A percentile compares a stretch with the other conserved stretches of the same genome.
phyloP scores from a whole-genome alignment of 208 protist species.

The Plasmodiophora brassicae region DNA sequence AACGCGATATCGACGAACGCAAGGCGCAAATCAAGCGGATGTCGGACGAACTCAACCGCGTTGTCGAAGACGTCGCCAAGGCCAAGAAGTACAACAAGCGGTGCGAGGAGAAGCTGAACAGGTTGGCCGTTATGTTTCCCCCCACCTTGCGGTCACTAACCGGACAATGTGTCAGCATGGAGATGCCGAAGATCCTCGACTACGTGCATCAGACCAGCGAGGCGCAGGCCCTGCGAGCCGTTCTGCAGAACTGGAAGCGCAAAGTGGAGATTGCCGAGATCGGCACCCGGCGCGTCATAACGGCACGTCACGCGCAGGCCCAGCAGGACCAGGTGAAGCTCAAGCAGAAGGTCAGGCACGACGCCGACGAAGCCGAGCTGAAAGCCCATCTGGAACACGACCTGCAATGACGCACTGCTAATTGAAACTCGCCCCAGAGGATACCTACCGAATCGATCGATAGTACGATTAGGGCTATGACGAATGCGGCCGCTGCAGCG shows the following conservation, averaged over 20 bases:
- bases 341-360: neutral
- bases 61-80: neutral
- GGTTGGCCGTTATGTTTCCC: too few species aligned
- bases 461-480: neutral
- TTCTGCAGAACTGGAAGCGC: slow-evolving; percentile 72
- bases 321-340: neutral
- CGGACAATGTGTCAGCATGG: slow-evolving; percentile 73
- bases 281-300: neutral
- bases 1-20: slow-evolving; percentile 69
- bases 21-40: slow-evolving; percentile 41
- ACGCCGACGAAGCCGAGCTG: neutral
- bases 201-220: slow-evolving; percentile 86
- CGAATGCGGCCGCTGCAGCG: neutral
- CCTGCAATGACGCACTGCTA: too few species aligned
- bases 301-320: neutral
- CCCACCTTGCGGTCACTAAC: too few species aligned
- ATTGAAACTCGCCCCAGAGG: too few species aligned
- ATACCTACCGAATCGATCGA: too few species aligned
- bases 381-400: too few species aligned
- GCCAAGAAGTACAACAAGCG: slow-evolving; percentile 61
- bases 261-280: slow-evolving; percentile 78
- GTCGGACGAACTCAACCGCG: slow-evolving; percentile 37
- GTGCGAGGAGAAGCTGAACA: slow-evolving; percentile 66
- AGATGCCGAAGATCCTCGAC: slow-evolving; percentile 81
- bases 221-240: slow-evolving; percentile 73